Conservation (phyloP, 148 eudicot genomes). For the Chenopodium suecicum region DNA sequence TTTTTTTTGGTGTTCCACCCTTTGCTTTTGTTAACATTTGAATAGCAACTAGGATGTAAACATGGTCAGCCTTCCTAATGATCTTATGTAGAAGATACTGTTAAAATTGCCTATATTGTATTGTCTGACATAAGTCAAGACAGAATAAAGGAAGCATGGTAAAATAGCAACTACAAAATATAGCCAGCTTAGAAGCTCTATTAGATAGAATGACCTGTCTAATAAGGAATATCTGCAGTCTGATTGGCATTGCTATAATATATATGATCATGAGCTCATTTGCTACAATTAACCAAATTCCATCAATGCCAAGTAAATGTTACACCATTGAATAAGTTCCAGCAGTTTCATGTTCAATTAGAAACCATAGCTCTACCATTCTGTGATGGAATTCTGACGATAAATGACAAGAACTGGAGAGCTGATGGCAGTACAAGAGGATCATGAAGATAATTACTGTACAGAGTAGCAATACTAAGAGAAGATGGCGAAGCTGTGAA, state of each 20-base stretch:
- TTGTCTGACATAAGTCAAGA: neutral
- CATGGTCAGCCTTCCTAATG: neutral
- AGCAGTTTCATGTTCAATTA: neutral
- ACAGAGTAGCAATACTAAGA: neutral
- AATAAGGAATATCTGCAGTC: no score
- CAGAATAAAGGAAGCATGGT: no score
- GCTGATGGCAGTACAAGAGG: no score
- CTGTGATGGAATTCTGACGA: neutral
- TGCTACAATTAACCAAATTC: neutral
- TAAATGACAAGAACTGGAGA: neutral
- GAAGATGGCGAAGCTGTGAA: neutral
- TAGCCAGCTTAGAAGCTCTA: neutral
- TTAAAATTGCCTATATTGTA: neutral
- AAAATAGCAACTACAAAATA: neutral
- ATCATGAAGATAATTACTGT: constrained; percentile 4
- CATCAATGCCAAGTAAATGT: neutral
- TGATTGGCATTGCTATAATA: no score
- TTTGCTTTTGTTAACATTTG: no score
- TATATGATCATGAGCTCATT: no score
- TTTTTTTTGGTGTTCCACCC: no score
- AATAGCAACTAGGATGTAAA: no score
- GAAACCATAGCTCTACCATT: neutral
- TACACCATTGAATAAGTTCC: neutral
- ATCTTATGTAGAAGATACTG: neutral
- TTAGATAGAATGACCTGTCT: neutral